Evolutionary conservation across 108 stramenopile species (phyloP), one percentile per base, ranked within the genome.

Genomic region (Nannochloropsis gaditana): DNA sequence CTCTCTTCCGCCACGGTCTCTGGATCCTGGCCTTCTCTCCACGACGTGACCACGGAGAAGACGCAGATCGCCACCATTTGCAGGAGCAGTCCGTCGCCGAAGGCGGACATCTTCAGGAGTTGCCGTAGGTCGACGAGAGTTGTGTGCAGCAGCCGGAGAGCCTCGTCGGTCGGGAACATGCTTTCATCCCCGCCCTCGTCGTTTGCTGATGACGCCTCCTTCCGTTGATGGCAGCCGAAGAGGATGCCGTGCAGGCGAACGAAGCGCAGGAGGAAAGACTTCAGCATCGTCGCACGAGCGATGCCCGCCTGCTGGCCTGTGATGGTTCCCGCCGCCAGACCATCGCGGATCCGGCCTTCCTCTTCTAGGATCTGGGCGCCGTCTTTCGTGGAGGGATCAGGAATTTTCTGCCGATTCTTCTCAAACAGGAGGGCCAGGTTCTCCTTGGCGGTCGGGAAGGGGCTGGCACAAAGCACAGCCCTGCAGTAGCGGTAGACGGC

Each of bases 401-500:
- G 31, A 10, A 86, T 80, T 83, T 83, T 85, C 79, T 83, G 88
- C 45, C 80, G 82, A 82, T 89, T 89, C 85, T 89, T 89, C 84
- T 89, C 88, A 47, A 85, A 89, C 5, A 89, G 88, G 21, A 89
- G 83, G 47, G 79, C 85, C 10, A 89, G 83, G 83, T 89, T 89
- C 79, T 89, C 88, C 50, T 82, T 81, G 9, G 88, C 88, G 9
- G 88, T 89, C 82, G 82, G 85, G 83, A 89, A 89, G 43, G 88
- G 88, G 45, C 45, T 81, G 11, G 45, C 50, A 41, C 85, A 85
- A 80, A 89, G 81, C n/a, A 89, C 83, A 47, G 82, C 83, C 43
- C 88, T 82, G 88, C 88, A 89, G 83, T 89, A 89, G 45, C 88
- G 41, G 85, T 89, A 89, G 9, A 89, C 88, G 44, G 88, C 86